Evolutionary conservation across 306 rosid species (phyloP).

Genomic region (Adenanthera pavonina): DNA sequence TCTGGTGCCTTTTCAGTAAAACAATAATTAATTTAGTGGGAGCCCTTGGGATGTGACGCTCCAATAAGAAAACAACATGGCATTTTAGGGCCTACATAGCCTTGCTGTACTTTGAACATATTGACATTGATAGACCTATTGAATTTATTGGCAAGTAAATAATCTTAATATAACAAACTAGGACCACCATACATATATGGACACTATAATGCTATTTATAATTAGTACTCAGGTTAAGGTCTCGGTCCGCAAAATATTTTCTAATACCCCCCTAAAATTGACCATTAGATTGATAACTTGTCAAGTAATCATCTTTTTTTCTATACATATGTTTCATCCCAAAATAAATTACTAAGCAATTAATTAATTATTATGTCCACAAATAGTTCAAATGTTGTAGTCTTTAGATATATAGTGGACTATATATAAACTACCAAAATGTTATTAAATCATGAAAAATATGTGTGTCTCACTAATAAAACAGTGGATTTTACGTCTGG

Average conservation of each 20-base stretch:
- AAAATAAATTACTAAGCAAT: too few relatives aligned
- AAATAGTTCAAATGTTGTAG: too few relatives aligned
- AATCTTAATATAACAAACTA: conserved; percentile 33
- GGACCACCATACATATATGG: neutral
- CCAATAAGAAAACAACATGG: neutral
- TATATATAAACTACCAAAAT: too few relatives aligned
- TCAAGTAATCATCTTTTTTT: too few relatives aligned
- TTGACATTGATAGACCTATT: conserved; percentile 33
- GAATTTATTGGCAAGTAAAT: conserved; percentile 21
- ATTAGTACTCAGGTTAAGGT: neutral
- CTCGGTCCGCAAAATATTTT: conserved; percentile 1
- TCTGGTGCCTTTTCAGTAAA: neutral
- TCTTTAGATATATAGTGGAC: too few relatives aligned
- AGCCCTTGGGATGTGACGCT: neutral
- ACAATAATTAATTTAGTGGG: neutral
- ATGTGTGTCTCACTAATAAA: too few relatives aligned
- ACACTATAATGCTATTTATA: neutral
- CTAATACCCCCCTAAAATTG: neutral
- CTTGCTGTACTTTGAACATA: conserved; percentile 27
- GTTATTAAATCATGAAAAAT: too few relatives aligned
- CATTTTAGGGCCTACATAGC: neutral
- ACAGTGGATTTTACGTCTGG: too few relatives aligned
- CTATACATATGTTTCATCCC: too few relatives aligned
- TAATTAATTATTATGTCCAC: too few relatives aligned
- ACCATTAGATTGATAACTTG: too few relatives aligned